These are phyloP conservation scores for Coemansia erecta DNA, from an alignment of 192 early-diverging fungal species.

Conservation along the genomic window DNA sequence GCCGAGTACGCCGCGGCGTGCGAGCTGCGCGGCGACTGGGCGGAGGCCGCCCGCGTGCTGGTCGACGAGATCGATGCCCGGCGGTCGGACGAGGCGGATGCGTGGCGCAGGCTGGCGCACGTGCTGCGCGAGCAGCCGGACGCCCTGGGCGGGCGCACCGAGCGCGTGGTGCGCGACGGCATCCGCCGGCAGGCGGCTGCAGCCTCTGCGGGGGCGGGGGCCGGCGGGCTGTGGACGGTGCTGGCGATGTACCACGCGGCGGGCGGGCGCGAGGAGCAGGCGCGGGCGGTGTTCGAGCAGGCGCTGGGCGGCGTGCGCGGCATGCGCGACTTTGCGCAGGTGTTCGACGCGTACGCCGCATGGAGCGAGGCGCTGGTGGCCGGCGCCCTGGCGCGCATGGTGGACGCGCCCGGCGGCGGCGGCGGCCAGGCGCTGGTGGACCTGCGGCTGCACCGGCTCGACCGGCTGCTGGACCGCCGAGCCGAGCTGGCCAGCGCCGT, in stretches of 20 bases:
- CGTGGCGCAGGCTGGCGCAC: constrained; percentile 82
- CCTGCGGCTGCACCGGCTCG: constrained; percentile 80
- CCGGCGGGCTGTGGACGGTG: constrained; percentile 79
- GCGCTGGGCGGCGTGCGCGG: constrained; percentile 74
- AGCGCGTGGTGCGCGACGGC: constrained; percentile 78
- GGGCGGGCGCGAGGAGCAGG: constrained; percentile 74
- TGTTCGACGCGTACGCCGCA: constrained; percentile 97
- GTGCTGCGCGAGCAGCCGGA: constrained; percentile 72
- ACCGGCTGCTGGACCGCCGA: constrained; percentile 87
- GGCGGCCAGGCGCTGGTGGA: constrained; percentile 69
- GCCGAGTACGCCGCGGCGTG: constrained; percentile 77
- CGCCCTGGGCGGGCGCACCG: constrained; percentile 54
- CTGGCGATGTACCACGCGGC: constrained; percentile 82
- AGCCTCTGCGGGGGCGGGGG: constrained; percentile 83
- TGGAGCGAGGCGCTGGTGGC: constrained; percentile 79
- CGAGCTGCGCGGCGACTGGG: constrained; percentile 63
- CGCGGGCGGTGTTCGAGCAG: constrained; percentile 94
- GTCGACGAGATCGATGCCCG: constrained; percentile 65
- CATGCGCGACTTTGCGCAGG: constrained; percentile 87
- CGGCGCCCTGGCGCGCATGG: constrained; percentile 69
- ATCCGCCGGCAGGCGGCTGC: constrained; percentile 55
- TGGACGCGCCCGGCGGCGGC: constrained; percentile 46
- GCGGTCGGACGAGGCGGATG: neutral
- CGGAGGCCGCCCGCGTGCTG: constrained; percentile 74
- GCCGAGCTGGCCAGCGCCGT: constrained; percentile 95